Percentiles rank a stretch among this genome's conserved stretches.
Conservation (phyloP, 2,329 filamentous ascomycete genomes). For the Talaromyces amestolkiae region DNA sequence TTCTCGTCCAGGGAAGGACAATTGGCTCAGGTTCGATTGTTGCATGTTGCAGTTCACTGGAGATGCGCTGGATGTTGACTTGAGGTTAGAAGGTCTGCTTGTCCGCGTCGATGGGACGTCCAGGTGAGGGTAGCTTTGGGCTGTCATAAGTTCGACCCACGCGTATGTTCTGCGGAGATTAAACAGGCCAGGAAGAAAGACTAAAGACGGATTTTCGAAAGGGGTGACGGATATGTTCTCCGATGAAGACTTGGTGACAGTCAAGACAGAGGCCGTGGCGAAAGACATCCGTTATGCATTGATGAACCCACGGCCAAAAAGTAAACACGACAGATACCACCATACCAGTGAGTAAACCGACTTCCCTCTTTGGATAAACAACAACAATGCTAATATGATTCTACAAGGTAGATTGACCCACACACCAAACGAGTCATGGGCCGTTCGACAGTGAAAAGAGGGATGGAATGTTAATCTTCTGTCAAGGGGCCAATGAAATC, state of each 20-base stretch:
- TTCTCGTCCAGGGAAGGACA: conserved; percentile 2
- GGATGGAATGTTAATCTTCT: conserved; percentile 8
- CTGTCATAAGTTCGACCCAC: neutral
- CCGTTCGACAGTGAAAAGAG: neutral
- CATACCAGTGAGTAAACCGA: conserved; percentile 8
- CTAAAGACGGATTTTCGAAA: neutral
- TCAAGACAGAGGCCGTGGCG: neutral
- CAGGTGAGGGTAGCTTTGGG: neutral
- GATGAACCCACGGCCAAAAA: neutral
- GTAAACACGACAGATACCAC: neutral
- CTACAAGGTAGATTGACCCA: neutral
- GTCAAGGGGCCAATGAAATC: neutral
- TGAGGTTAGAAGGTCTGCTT: neutral
- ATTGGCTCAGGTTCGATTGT: conserved; percentile 2
- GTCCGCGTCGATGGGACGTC: neutral
- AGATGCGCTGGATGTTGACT: neutral
- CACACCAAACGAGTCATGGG: neutral
- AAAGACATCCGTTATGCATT: neutral
- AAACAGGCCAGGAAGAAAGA: neutral
- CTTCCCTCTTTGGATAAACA: conserved; percentile 12
- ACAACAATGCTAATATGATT: conserved; percentile 5
- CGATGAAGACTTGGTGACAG: neutral
- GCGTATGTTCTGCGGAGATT: neutral
- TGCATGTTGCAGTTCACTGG: conserved; percentile 1
- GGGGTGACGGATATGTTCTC: neutral